Conservation (phyloP, 139 green algal species). For the Desmodesmus armatus region DNA sequence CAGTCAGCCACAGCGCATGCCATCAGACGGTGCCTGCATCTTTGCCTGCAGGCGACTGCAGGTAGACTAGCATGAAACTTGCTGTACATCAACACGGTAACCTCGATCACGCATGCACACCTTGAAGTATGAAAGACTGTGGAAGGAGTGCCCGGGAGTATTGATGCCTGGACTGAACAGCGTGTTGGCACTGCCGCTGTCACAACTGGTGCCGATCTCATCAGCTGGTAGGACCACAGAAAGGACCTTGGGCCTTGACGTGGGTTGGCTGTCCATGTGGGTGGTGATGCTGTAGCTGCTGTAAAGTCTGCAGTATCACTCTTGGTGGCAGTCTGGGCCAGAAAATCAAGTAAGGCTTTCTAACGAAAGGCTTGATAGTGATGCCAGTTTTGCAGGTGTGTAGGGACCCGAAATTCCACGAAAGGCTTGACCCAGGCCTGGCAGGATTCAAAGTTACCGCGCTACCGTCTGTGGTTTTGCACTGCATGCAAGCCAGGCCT, state of each 20-base stretch:
- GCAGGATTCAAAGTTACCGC: too few species aligned
- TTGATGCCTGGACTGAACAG: slow-evolving; percentile 23
- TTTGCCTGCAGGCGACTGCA: too few species aligned
- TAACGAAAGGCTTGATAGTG: too few species aligned
- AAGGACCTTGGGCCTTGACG: not conserved
- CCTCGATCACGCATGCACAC: not conserved
- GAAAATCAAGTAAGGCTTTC: not conserved
- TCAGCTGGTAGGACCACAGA: not conserved
- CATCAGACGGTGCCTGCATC: not conserved
- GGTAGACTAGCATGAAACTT: not conserved
- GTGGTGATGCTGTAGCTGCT: not conserved
- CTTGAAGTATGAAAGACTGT: not conserved
- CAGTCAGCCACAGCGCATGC: not conserved
- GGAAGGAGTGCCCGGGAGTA: slow-evolving; percentile 15
- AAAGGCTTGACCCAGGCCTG: too few species aligned
- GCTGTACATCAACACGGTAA: not conserved
- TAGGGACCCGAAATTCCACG: too few species aligned
- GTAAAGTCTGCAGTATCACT: not conserved
- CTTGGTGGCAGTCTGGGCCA: not conserved
- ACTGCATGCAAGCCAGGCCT: too few species aligned
- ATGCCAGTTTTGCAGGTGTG: too few species aligned
- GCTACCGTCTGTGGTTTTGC: too few species aligned
- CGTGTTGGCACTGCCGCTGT: not conserved
- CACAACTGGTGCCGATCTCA: too few species aligned
- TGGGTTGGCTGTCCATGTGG: not conserved